Conservation (phyloP, 257 asterid species). For the Lavandula angustifolia region DNA sequence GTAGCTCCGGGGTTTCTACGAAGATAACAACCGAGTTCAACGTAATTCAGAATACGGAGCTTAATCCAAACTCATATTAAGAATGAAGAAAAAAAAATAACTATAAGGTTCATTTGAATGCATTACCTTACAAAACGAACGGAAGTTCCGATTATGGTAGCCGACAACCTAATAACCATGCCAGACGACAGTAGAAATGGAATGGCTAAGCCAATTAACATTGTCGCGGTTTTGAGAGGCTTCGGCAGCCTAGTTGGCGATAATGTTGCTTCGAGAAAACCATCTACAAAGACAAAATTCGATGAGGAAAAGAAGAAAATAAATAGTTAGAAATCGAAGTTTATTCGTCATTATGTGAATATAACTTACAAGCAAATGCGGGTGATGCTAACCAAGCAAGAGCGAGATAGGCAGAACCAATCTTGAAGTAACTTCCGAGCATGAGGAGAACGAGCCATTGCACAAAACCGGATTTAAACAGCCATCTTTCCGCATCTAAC, state of each 20-base stretch:
- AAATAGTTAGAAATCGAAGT: constrained; percentile 16
- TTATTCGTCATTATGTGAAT: neutral
- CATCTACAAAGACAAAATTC: constrained; percentile 61
- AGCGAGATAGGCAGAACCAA: constrained; percentile 83
- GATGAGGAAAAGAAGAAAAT: constrained; percentile 17
- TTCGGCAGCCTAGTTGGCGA: constrained; percentile 83
- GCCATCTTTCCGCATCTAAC: constrained; percentile 97
- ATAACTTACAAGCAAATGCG: constrained; percentile 93
- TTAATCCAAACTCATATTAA: too few relatives aligned
- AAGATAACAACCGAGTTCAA: constrained; percentile 26
- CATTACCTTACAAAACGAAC: constrained; percentile 78
- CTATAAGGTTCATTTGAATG: neutral
- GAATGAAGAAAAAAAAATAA: neutral
- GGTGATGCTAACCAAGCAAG: constrained; percentile 83
- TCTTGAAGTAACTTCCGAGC: constrained; percentile 66
- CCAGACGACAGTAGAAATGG: constrained; percentile 85
- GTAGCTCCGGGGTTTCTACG: constrained; percentile 86
- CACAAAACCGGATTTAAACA: constrained; percentile 74
- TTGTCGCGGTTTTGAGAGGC: constrained; percentile 82
- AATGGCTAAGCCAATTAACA: constrained; percentile 66
- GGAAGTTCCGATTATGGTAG: constrained; percentile 62
- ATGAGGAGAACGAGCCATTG: constrained; percentile 80
- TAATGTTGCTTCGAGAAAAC: constrained; percentile 95
- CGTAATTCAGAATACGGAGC: constrained; percentile 10
- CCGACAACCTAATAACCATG: constrained; percentile 59